phyloP scores from a whole-genome alignment of 345 rosid species.

The Microcos paniculata region DNA sequence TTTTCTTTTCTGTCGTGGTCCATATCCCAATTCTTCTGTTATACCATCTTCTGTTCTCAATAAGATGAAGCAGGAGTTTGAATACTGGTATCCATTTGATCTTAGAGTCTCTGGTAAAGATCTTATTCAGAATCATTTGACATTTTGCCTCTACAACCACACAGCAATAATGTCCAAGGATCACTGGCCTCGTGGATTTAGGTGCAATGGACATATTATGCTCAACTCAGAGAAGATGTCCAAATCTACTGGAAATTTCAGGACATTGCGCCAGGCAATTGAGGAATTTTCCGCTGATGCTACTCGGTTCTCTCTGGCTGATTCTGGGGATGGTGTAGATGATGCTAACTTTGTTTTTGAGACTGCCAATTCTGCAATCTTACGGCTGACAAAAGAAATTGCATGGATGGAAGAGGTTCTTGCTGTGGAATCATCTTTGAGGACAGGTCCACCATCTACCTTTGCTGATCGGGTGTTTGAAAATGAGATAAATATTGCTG shows the following conservation, averaged over 20 bases:
- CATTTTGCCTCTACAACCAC: conserved; percentile 81
- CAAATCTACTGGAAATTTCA: conserved; percentile 89
- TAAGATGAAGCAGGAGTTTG: conserved; percentile 89
- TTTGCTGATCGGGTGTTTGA: conserved; percentile 81
- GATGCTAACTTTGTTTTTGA: conserved; percentile 90
- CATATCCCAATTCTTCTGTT: conserved; percentile 54
- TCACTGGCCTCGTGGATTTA: conserved; percentile 90
- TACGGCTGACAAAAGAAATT: conserved; percentile 74
- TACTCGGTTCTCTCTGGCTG: conserved; percentile 79
- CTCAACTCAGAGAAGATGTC: conserved; percentile 93
- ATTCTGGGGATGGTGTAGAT: conserved; percentile 92
- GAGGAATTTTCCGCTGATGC: conserved; percentile 85
- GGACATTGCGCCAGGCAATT: conserved; percentile 70
- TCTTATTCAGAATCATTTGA: conserved; percentile 85
- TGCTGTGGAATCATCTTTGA: conserved; percentile 63
- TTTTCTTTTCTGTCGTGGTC: conserved; percentile 68
- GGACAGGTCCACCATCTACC: conserved; percentile 58
- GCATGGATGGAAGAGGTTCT: conserved; percentile 83
- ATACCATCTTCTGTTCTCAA: conserved; percentile 52
- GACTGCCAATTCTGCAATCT: conserved; percentile 82
- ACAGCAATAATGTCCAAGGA: conserved; percentile 59
- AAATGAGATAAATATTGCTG: conserved; percentile 80
- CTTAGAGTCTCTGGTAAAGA: conserved; percentile 93
- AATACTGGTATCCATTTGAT: conserved; percentile 94
- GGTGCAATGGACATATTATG: no score